These are phyloP conservation scores for Diplodia seriata DNA, from an alignment of 2,329 filamentous ascomycete genomes.

Conservation along the genomic window DNA sequence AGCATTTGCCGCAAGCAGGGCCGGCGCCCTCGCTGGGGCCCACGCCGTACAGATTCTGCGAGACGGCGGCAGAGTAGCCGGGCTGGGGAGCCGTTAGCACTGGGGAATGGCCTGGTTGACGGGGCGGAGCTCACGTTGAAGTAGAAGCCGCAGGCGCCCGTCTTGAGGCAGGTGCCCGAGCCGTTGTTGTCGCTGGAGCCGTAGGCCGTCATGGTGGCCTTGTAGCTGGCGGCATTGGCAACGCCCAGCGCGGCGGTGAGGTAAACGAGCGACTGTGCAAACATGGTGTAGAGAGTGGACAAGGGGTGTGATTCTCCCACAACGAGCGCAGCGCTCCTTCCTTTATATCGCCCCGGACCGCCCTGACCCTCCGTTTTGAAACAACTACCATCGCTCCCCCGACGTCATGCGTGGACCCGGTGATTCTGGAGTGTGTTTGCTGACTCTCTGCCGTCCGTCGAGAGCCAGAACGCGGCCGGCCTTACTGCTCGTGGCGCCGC, in stretches of 20 bases:
- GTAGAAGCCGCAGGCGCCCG: conserved; percentile 35
- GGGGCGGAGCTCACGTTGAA: conserved; percentile 29
- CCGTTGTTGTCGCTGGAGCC: conserved; percentile 34
- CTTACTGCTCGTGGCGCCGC: conserved; percentile 1
- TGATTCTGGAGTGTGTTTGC: background rate
- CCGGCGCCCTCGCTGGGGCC: conserved; percentile 48
- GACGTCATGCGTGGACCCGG: conserved; percentile 18
- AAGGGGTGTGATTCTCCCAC: background rate
- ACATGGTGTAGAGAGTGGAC: background rate
- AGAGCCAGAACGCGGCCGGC: background rate
- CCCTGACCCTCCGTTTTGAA: conserved; percentile 6
- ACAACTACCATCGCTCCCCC: background rate
- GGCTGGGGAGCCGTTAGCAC: conserved; percentile 31
- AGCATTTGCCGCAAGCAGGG: conserved; percentile 51
- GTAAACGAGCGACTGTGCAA: conserved; percentile 22
- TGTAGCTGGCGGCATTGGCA: conserved; percentile 20
- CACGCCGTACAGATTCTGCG: conserved; percentile 50
- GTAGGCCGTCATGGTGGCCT: conserved; percentile 35
- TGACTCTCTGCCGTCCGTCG: background rate
- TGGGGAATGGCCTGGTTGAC: background rate
- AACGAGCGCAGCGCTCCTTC: background rate
- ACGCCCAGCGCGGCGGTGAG: conserved; percentile 16
- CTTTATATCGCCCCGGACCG: conserved; percentile 10
- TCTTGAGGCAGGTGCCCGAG: conserved; percentile 34
- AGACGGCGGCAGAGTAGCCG: conserved; percentile 44